Percentiles rank a stretch among this genome's conserved stretches.
Conservation (phyloP, 345 rosid genomes). For the Gossypium arboreum region DNA sequence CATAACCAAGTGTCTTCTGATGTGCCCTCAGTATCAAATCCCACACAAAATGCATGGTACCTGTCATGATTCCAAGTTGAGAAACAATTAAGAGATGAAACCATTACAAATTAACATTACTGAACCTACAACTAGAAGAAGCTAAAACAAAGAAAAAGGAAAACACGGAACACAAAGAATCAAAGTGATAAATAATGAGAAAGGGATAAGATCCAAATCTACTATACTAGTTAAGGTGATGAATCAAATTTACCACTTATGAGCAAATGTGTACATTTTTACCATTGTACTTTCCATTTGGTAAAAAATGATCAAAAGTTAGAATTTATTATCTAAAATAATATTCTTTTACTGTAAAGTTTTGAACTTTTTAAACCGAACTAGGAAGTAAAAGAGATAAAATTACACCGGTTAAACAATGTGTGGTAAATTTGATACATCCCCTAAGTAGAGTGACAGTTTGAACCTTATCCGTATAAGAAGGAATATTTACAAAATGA, state of each 20-base stretch:
- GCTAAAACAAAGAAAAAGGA: not conserved
- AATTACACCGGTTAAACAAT: not conserved
- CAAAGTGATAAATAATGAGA: not conserved
- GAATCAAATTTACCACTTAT: not conserved
- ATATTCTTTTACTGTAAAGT: not conserved
- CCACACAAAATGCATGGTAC: conserved; percentile 98
- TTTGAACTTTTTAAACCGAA: not conserved
- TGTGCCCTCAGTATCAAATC: conserved; percentile 79
- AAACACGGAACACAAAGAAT: not conserved
- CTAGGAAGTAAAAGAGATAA: not conserved
- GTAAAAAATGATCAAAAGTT: not conserved
- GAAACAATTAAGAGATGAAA: conserved; percentile 19
- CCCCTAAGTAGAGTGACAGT: not conserved
- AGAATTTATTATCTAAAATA: not conserved
- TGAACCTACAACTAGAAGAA: not conserved
- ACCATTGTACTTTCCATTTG: not conserved
- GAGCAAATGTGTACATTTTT: not conserved
- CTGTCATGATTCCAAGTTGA: conserved; percentile 37
- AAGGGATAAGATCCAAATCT: conserved; percentile 1
- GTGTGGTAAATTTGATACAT: not conserved
- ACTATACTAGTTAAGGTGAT: not conserved
- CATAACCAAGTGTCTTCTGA: conserved; percentile 91
- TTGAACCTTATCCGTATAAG: not conserved
- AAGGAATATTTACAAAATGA: not conserved
- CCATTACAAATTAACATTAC: not conserved